phyloP scores from a whole-genome alignment of 2,329 filamentous ascomycete genomes.

The Pseudovirgaria hyperparasitica region DNA sequence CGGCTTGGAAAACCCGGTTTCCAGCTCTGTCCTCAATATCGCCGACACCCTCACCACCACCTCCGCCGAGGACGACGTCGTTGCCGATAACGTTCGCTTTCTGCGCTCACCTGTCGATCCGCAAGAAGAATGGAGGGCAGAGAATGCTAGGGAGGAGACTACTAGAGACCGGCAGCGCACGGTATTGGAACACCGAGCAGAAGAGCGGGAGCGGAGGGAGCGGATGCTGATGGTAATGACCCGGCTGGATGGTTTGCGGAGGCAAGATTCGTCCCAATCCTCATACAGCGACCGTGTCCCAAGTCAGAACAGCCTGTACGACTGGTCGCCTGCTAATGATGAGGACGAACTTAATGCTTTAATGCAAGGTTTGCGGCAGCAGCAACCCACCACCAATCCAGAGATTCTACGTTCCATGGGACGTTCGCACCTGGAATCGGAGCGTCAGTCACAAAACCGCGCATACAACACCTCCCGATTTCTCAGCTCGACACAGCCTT shows the following conservation, averaged over 20 bases:
- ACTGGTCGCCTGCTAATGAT: slow-evolving; percentile 42
- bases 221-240: slow-evolving; percentile 33
- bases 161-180: slow-evolving; percentile 8
- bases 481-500: slow-evolving; percentile 12
- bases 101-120: slow-evolving; percentile 31
- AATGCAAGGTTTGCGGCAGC: slow-evolving; percentile 25
- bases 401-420: slow-evolving; percentile 25
- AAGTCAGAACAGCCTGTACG: slow-evolving; percentile 42
- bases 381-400: slow-evolving; percentile 24
- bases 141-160: slow-evolving; percentile 11
- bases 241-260: slow-evolving; percentile 29
- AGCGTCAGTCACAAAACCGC: slow-evolving; percentile 15
- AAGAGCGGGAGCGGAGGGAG: slow-evolving; percentile 27
- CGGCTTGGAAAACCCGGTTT: slow-evolving; percentile 34
- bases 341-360: slow-evolving; percentile 28
- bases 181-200: slow-evolving; percentile 14
- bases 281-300: slow-evolving; percentile 44
- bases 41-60: slow-evolving; percentile 36
- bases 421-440: slow-evolving; percentile 21
- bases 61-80: slow-evolving; percentile 31
- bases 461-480: slow-evolving; percentile 14
- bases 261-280: slow-evolving; percentile 24
- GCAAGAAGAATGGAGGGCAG: slow-evolving; percentile 19
- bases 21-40: slow-evolving; percentile 30
- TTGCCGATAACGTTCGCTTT: slow-evolving; percentile 38